Conservation (phyloP, 2,329 filamentous ascomycete species). For the Phaeomoniella chlamydospora region DNA sequence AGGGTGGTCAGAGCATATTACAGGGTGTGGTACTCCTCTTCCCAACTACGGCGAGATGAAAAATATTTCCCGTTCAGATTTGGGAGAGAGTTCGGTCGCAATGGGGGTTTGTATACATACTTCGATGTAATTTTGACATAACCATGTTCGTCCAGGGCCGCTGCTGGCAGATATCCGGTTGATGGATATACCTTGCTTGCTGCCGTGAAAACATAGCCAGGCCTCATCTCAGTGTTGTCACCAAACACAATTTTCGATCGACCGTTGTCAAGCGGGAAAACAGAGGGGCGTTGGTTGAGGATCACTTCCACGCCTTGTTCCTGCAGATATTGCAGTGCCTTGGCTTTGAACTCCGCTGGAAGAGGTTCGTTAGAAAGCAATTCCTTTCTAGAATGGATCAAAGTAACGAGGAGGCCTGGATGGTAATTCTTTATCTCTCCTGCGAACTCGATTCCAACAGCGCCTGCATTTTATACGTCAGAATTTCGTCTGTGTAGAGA, state of each 20-base stretch:
- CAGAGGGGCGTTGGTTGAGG: constrained; percentile 36
- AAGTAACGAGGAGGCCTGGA: constrained; percentile 29
- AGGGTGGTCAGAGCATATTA: too few relatives aligned
- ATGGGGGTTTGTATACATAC: too few relatives aligned
- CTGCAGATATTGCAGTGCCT: constrained; percentile 40
- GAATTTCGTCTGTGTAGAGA: too few relatives aligned
- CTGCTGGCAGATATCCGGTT: constrained; percentile 45
- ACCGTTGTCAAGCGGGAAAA: constrained; percentile 31
- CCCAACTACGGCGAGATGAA: too few relatives aligned
- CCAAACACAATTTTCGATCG: constrained; percentile 42
- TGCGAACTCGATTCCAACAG: constrained; percentile 36
- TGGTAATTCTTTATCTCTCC: constrained; percentile 33
- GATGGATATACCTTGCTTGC: constrained; percentile 50
- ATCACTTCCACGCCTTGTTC: constrained; percentile 52
- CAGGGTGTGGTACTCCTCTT: too few relatives aligned
- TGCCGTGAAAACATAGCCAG: constrained; percentile 55
- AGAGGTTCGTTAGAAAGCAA: constrained; percentile 51
- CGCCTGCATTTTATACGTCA: too few relatives aligned
- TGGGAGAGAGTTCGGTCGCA: too few relatives aligned
- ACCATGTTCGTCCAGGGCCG: constrained; percentile 46
- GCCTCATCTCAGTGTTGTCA: constrained; percentile 43
- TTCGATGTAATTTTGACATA: constrained; percentile 48
- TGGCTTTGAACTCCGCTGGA: constrained; percentile 53
- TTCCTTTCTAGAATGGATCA: constrained; percentile 31
- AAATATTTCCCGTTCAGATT: too few relatives aligned